Percentiles rank a stretch among this genome's conserved stretches.
phyloP scores from a whole-genome alignment of 331 rosid genomes.

The Arachis monticola region DNA sequence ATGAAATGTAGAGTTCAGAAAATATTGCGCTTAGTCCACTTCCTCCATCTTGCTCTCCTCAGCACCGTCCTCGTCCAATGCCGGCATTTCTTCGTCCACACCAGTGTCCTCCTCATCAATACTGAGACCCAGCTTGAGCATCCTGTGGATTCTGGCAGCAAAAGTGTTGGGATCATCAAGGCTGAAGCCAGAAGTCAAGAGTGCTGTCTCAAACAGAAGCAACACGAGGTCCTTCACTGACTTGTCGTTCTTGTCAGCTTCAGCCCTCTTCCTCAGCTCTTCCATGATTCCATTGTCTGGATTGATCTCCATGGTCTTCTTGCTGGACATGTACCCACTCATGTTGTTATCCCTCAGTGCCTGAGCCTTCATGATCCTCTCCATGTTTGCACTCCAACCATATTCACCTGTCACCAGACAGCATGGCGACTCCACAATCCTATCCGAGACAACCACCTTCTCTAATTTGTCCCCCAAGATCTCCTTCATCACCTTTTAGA shows the following conservation, averaged over 20 bases:
- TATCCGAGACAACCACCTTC: slow-evolving; percentile 62
- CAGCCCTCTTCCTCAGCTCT: slow-evolving; percentile 69
- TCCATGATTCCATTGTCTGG: slow-evolving; percentile 75
- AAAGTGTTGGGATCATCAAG: slow-evolving; percentile 68
- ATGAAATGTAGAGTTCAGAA: too few species aligned
- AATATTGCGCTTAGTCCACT: slow-evolving; percentile 46
- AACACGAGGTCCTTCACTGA: slow-evolving; percentile 64
- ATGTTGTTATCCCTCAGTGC: slow-evolving; percentile 62
- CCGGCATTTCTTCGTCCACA: slow-evolving; percentile 61
- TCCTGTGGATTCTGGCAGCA: slow-evolving; percentile 63
- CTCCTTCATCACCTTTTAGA: slow-evolving; percentile 66
- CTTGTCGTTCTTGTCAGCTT: slow-evolving; percentile 61
- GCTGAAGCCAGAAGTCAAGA: slow-evolving; percentile 64
- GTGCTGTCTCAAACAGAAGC: slow-evolving; percentile 66
- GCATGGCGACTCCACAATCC: slow-evolving; percentile 71
- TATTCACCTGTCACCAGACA: slow-evolving; percentile 72
- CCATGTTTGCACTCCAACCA: slow-evolving; percentile 73
- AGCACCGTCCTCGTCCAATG: slow-evolving; percentile 54
- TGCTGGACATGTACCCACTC: slow-evolving; percentile 65
- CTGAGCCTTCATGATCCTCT: slow-evolving; percentile 75
- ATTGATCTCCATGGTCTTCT: slow-evolving; percentile 74
- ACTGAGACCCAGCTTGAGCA: slow-evolving; percentile 67
- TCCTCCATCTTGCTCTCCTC: slow-evolving; percentile 82
- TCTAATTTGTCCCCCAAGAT: slow-evolving; percentile 60
- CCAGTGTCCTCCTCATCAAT: slow-evolving; percentile 58